Evolutionary conservation across 139 green algal genomes (phyloP), one percentile per base, ranked within the genome.

Genomic region (Pleodorina starrii): DNA sequence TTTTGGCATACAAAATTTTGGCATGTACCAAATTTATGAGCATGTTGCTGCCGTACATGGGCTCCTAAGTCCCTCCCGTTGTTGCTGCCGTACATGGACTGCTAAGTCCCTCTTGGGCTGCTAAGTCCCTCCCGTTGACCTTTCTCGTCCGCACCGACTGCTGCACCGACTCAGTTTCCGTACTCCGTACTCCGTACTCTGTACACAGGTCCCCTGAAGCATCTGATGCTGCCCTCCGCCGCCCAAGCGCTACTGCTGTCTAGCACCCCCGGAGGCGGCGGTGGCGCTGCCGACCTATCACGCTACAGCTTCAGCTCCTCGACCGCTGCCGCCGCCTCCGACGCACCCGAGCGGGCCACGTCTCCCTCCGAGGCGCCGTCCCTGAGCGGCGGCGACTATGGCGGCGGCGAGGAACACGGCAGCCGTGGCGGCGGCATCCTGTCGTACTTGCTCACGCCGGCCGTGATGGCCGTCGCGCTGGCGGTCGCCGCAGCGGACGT

Each of bases 191-290:
- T n/a, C n/a, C n/a, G n/a, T n/a, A n/a, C n/a, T n/a, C n/a, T n/a
- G n/a, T n/a, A n/a, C 19, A 17, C 82, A 88, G 82, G 63, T 16
- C 82, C 82, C 44, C 2, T 43, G 42, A 79, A 69, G 82, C 82
- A 88, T 43, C 66, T 88, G 44, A 25, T 69, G 66, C 32, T 88
- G 4, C 63, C 82, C 35, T 16, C 66, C 29, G 63, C 66, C n/a
- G 66, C 29, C 17, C n/a, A 36, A 19, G 82, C 82, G 0, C 43
- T 69, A 5, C 19, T 85, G 79, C 3, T 46, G 27, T 73, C 78
- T 51, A 25, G 9, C 74, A 23, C 5, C 74, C 11, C 27, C 44
- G 44, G 11, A 29, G 25, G 42, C 19, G 44, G 29, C 51, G 21
- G 19, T 21, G 35, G 5, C 69, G 69, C 36, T 5, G 25, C 69